Evolutionary conservation across 1,284 basidiomycete species (phyloP), one percentile per base, ranked within the genome.

Genomic region (Marasmius sp.): DNA sequence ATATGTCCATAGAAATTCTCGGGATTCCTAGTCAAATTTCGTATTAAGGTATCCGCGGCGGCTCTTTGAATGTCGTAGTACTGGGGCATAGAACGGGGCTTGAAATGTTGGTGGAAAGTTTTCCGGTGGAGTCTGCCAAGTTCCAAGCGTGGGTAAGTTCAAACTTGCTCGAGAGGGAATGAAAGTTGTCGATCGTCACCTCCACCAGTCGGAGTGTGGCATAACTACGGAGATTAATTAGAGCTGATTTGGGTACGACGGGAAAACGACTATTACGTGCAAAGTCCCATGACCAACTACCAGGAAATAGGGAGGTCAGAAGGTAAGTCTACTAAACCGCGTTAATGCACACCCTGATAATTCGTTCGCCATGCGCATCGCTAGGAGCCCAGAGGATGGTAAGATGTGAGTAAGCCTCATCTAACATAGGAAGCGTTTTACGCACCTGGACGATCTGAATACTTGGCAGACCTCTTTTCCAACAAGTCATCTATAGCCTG

Each of bases 201-300:
- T 68, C 74, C 74, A 75, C 41, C 58, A 57, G 37, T 72, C 68
- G 9, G 66, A 61, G 57, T 75, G 71, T 27, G 62, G 66, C 70
- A 74, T 72, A 57, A 69, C 43, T 45, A 18, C 6, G 12, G 14
- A 45, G 18, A 27, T 27, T 27, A 5, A 18, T 45, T 18, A 45
- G 43, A 14, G 4, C 12, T 18, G 43, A 6, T 14, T 45, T 45
- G 43, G 43, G 43, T 18, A 27, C 27, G 27, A 27, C 5, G 27
- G 27, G 27, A 2, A 27, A 27, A 5, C 2, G 5, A 27, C 5
- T 5, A 27, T 27, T 27, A 27, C 27, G 5, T 27, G 27, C 27
- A 27, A 27, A 27, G 27, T 27, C 27, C 27, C 27, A 27, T 27
- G 27, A 2, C 27, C 27, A 27, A 27, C 27, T 27, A 27, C n/a